phyloP scores from a whole-genome alignment of 768 basidiomycete genomes.

The Mycena polygramma region DNA sequence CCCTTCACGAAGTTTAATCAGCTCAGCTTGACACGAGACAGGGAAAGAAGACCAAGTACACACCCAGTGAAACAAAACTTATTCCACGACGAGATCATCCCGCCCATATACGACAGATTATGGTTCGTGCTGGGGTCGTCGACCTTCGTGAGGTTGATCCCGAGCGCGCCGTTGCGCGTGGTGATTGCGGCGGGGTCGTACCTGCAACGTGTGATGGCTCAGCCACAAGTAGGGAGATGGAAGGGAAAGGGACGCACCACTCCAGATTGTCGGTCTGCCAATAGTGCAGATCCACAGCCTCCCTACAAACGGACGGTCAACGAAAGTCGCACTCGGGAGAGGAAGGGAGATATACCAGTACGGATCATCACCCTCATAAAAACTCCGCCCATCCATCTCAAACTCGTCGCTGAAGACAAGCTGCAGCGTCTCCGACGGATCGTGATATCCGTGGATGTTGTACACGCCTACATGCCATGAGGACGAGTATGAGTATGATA shows the following conservation, averaged over 20 bases:
- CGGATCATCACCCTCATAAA: conserved; percentile 78
- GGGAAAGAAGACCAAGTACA: too few relatives aligned
- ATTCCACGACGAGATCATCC: conserved; percentile 53
- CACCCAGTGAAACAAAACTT: too few relatives aligned
- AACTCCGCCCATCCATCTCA: conserved; percentile 76
- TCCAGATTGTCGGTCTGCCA: conserved; percentile 61
- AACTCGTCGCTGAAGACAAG: too few relatives aligned
- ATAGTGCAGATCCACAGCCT: conserved; percentile 73
- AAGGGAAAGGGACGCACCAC: conserved; percentile 45
- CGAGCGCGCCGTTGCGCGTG: conserved; percentile 77
- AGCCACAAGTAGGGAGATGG: not conserved
- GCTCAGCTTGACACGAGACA: too few relatives aligned
- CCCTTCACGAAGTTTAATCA: too few relatives aligned
- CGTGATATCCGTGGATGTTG: conserved; percentile 55
- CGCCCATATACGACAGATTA: conserved; percentile 71
- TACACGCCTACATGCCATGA: too few relatives aligned
- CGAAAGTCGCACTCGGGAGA: too few relatives aligned
- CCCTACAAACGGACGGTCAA: too few relatives aligned
- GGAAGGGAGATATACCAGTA: conserved; percentile 52
- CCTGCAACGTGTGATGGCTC: conserved; percentile 54
- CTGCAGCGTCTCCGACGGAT: conserved; percentile 49
- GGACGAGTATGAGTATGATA: too few relatives aligned
- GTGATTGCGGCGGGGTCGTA: conserved; percentile 77
- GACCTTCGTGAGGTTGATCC: conserved; percentile 76
- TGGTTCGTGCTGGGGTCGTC: too few relatives aligned